These are phyloP conservation scores for Trichosporon faecale DNA, from an alignment of 1,284 basidiomycete species.

Conservation along the genomic window DNA sequence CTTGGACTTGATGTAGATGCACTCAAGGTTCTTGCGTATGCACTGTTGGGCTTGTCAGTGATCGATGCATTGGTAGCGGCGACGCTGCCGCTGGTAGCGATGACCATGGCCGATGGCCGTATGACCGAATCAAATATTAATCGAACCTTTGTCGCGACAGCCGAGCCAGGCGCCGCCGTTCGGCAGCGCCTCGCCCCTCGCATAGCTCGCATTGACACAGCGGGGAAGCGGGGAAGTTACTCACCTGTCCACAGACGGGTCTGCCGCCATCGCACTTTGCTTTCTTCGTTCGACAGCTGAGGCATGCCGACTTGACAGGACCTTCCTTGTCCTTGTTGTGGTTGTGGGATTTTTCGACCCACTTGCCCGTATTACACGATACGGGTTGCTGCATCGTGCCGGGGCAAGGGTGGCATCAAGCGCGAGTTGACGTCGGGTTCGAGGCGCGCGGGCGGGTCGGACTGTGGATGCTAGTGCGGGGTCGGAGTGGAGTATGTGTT, in stretches of 20 bases:
- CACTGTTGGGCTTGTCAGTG: constrained; percentile 34
- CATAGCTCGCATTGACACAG: background rate
- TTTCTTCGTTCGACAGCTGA: constrained; percentile 51
- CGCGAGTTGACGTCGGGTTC: background rate
- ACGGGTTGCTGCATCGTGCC: constrained; percentile 9
- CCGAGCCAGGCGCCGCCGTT: background rate
- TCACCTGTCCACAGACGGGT: constrained; percentile 50
- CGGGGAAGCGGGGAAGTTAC: constrained; percentile 14
- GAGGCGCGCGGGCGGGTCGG: background rate
- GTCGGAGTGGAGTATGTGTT: background rate
- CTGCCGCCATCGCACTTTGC: constrained; percentile 51
- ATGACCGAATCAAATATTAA: background rate
- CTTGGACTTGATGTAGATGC: constrained; percentile 51
- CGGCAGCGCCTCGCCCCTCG: too few relatives aligned
- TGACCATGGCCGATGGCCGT: background rate
- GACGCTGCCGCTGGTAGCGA: too few relatives aligned
- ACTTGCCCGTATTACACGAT: constrained; percentile 13
- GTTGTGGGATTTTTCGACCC: constrained; percentile 8
- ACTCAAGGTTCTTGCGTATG: constrained; percentile 42
- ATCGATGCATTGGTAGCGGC: too few relatives aligned
- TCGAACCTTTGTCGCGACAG: background rate
- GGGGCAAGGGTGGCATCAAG: constrained; percentile 4
- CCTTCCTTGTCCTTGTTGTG: constrained; percentile 6
- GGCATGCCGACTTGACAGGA: constrained; percentile 50
- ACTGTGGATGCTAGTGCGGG: background rate